Base-by-base conservation (phyloP, 2,329 filamentous ascomycete genomes). In the Colletotrichum tamarilloi region DNA sequence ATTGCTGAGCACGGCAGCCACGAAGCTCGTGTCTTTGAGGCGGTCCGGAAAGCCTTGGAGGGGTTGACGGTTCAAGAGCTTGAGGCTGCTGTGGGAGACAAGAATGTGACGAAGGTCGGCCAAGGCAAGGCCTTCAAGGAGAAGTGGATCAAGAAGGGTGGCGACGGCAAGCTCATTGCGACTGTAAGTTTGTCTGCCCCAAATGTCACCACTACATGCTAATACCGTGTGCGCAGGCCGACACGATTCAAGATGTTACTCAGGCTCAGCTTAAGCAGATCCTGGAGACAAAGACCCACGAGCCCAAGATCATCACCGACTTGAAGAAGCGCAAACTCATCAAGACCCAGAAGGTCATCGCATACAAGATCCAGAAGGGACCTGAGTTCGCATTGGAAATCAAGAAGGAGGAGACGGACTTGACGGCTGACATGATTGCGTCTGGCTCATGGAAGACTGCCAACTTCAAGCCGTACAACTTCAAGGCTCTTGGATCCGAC, bases 291-390 rank as follows among this genome's bases (percentile, higher is more conserved):
- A 90, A 90, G 76, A 91, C 92, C 30, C 87, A 94, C 77, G 94
- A 98, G 78, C 81, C 90, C 64, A 97, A 97, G 84, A 87, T 92
- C 46, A 83, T 98, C 32, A 88, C 91, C 67, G 96, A 98, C 75
- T 86, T 98, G 77, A 95, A 93, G 86, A 98, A 98, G 88, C 92
- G 96, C 80, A 98, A 98, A 86, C 89, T 99, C 62, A 88, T 98
- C 76, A 92, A 89, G 76, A 87, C 94, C 80, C 91, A 94, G 77
- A 98, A 98, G 86, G 90, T 94, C 72, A 93, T 97, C 78, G 92
- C 68, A 35, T 99, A 97, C 89, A 93, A 90, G 77, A 91, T 97
- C 73, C 86, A 87, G 73, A 98, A 98, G 86, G 97, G 95, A 0
- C 85, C 92, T 74, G 97, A 97, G 83, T 99, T 95, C 81, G 94